Base-by-base conservation (phyloP, 768 basidiomycete genomes). In the Dendrothele bispora region DNA sequence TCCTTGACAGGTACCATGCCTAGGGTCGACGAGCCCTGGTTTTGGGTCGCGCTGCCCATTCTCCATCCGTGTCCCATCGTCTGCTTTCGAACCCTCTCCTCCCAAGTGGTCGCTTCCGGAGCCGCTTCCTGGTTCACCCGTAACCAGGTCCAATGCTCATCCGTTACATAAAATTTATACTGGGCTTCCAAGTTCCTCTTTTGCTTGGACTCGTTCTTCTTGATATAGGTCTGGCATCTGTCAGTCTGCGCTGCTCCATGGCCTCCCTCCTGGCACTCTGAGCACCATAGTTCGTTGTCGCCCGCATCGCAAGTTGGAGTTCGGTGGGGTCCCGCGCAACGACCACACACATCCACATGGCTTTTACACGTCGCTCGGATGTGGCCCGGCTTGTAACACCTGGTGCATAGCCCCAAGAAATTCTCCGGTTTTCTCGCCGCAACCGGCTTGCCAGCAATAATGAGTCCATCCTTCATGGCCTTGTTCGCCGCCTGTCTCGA, bases 241-340 rank as follows among this genome's bases (percentile, higher is more conserved):
- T 61, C 20, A 43, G n/a, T 21, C 42, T 65, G 59, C 35, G 60
- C 64, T 0, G 66, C 51, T 1, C 62, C 60, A 39, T 70, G 68
- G 1, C 63, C 64, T 3, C 36, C 21, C 0, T 11, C 21, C 15
- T 39, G 48, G 56, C 66, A 67, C 48, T 66, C 64, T 0, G 50
- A 37, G 40, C 66, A 69, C 8, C 42, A 43, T 0, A 38, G 17
- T 14, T 32, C 34, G 4, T 45, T 48, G 14, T 59, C 51, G 7
- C 1, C n/a, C 7, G 36, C 32, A 2, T 21, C 36, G 53, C 66
- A 59, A 15, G 44, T 34, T 5, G 25, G 1, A 0, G 62, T 64
- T 0, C 55, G 39, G 46, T 63, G 64, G 15, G 49, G 37, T 1
- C 27, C 55, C 5, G 10, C 54, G n/a, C 58, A 61, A 0, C 51